These are phyloP conservation scores for Arxiozyma slooffiae DNA, from an alignment of 1,139 yeast genomes.

Conservation along the genomic window DNA sequence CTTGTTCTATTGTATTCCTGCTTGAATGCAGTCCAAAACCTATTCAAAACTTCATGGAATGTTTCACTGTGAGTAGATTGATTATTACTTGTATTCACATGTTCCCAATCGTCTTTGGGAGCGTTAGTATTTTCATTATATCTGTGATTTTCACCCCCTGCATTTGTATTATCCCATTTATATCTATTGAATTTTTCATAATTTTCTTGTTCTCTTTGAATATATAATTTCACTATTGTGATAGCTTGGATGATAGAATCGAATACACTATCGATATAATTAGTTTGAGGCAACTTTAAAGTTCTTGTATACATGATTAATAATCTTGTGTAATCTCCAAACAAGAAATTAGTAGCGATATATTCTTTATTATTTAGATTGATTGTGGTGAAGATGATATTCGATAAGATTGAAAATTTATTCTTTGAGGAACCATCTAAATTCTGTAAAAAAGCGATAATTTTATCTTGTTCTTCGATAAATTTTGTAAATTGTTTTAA, in stretches of 20 bases:
- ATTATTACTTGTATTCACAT: background rate
- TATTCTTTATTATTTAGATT: constrained; percentile 6
- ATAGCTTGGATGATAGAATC: background rate
- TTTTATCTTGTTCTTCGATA: constrained; percentile 9
- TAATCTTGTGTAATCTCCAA: constrained; percentile 6
- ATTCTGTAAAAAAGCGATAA: constrained; percentile 8
- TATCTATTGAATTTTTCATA: background rate
- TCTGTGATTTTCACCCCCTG: background rate
- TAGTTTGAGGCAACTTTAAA: constrained; percentile 3
- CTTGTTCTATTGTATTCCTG: background rate
- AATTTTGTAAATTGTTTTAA: constrained; percentile 7
- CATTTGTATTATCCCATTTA: background rate
- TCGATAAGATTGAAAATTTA: constrained; percentile 6
- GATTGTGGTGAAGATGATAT: constrained; percentile 2
- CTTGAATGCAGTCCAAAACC: constrained; percentile 1
- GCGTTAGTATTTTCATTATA: background rate
- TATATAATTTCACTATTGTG: background rate
- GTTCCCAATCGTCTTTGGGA: background rate
- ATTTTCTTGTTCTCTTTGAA: background rate
- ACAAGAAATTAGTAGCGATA: constrained; percentile 6
- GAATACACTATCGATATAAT: constrained; percentile 1
- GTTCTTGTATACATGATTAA: background rate
- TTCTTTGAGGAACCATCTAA: constrained; percentile 6
- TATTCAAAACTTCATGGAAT: background rate
- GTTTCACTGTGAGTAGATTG: background rate